Conservation (phyloP, 768 basidiomycete species). For the Mycena chlorophos region DNA sequence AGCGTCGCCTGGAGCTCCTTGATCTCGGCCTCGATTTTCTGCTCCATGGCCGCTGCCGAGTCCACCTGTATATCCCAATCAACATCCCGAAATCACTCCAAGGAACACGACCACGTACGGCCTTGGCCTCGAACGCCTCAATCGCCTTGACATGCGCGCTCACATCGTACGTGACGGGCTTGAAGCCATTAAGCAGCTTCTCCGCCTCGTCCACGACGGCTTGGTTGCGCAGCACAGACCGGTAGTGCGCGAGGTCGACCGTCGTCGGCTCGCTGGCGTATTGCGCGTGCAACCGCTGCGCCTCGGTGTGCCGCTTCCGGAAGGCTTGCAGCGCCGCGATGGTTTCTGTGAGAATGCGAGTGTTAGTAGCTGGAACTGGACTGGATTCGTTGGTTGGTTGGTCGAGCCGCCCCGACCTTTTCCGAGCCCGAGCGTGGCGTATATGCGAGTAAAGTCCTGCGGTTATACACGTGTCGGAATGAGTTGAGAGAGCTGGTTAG, state of each 20-base stretch:
- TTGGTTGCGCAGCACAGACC: conserved; percentile 88
- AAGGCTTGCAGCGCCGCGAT: conserved; percentile 88
- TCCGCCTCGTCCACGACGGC: conserved; percentile 90
- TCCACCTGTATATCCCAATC: conserved; percentile 55
- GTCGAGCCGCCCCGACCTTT: conserved; percentile 59
- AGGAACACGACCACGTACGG: conserved; percentile 60
- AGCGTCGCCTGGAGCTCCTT: conserved; percentile 90
- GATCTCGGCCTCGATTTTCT: conserved; percentile 89
- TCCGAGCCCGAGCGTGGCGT: conserved; percentile 79
- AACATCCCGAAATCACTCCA: conserved; percentile 16
- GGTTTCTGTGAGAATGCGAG: conserved; percentile 60
- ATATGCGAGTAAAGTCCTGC: conserved; percentile 84
- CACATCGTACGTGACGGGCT: conserved; percentile 93
- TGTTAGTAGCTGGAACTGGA: not conserved
- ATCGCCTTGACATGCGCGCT: conserved; percentile 89
- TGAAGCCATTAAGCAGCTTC: conserved; percentile 84
- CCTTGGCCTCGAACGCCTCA: conserved; percentile 94
- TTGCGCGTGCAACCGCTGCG: conserved; percentile 68
- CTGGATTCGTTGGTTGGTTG: too few species aligned
- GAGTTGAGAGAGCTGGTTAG: not conserved
- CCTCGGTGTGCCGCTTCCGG: conserved; percentile 92
- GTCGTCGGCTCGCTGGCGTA: conserved; percentile 73
- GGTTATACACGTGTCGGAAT: not conserved
- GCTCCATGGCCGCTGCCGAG: conserved; percentile 85
- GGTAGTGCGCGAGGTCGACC: conserved; percentile 91